A percentile compares a stretch with the other conserved stretches of the same genome.
Conservation (phyloP, 2,329 filamentous ascomycete genomes). For the Fusarium luffae region DNA sequence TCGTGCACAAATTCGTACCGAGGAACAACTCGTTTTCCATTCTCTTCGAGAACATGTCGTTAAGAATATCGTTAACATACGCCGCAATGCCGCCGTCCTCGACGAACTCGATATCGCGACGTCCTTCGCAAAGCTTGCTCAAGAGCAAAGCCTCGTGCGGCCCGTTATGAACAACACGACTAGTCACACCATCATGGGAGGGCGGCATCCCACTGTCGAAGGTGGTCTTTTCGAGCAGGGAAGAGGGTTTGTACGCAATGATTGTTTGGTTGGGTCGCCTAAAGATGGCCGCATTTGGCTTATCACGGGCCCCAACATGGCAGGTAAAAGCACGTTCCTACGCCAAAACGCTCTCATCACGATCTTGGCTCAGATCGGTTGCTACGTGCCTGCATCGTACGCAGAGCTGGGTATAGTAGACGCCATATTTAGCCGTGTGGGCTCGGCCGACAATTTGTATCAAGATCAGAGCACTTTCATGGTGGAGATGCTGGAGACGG, state of each 20-base stretch:
- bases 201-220: slow-evolving; percentile 93
- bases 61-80: slow-evolving; percentile 82
- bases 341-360: slow-evolving; percentile 96
- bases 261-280: slow-evolving; percentile 80
- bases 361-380: slow-evolving; percentile 91
- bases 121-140: slow-evolving; percentile 83
- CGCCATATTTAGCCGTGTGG: slow-evolving; percentile 92
- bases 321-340: slow-evolving; percentile 94
- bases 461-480: slow-evolving; percentile 97
- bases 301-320: slow-evolving; percentile 95
- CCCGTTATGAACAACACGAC: slow-evolving; percentile 75
- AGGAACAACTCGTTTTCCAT: slow-evolving; percentile 85
- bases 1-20: slow-evolving; percentile 80
- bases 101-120: slow-evolving; percentile 93
- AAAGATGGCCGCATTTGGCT: slow-evolving; percentile 73
- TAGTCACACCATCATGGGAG: slow-evolving; percentile 81
- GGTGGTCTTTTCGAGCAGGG: slow-evolving; percentile 82
- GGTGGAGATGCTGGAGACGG: slow-evolving; percentile 99
- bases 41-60: slow-evolving; percentile 81
- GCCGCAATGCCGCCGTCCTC: slow-evolving; percentile 89
- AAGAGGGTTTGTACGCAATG: slow-evolving; percentile 84
- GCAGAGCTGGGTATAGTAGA: slow-evolving; percentile 93
- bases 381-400: slow-evolving; percentile 89
- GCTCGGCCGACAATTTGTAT: slow-evolving; percentile 95
- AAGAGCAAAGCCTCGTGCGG: slow-evolving; percentile 77